Evolutionary conservation across 1,284 basidiomycete genomes (phyloP).

Genomic region (Cystobasidium pallidum): DNA sequence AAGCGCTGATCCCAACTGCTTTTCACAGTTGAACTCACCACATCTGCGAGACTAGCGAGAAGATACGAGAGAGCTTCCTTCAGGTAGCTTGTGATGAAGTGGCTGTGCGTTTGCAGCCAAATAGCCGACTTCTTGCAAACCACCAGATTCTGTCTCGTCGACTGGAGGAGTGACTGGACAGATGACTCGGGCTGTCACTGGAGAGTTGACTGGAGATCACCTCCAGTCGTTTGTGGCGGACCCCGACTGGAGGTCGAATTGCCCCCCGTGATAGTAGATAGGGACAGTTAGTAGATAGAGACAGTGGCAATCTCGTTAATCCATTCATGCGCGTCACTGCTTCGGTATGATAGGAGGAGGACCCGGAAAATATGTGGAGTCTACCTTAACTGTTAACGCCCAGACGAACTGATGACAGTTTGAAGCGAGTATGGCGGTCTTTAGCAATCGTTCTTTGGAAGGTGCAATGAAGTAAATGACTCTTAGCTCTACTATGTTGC

Average conservation of each 20-base stretch:
- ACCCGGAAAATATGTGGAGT: too few relatives aligned
- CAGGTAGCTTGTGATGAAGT: slow-evolving; percentile 14
- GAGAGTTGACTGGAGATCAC: slow-evolving; percentile 4
- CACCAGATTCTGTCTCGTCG: slow-evolving; percentile 8
- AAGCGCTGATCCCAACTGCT: slow-evolving; percentile 25
- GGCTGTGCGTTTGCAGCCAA: slow-evolving; percentile 15
- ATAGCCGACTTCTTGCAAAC: slow-evolving; percentile 16
- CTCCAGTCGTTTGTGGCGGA: slow-evolving; percentile 8
- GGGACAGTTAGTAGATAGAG: too few relatives aligned
- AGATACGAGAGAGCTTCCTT: neutral
- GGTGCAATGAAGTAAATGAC: slow-evolving; percentile 2
- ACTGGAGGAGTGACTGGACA: slow-evolving; percentile 14
- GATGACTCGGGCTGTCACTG: slow-evolving; percentile 10
- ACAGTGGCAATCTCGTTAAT: too few relatives aligned
- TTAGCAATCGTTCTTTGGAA: neutral
- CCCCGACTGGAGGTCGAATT: slow-evolving; percentile 12
- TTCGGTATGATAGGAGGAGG: too few relatives aligned
- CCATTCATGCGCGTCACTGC: too few relatives aligned
- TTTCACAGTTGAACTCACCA: slow-evolving; percentile 10
- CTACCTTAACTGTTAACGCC: too few relatives aligned
- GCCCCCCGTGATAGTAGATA: too few relatives aligned
- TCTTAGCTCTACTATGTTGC: neutral
- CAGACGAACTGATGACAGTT: too few relatives aligned
- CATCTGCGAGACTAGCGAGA: slow-evolving; percentile 24
- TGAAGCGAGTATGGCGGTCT: neutral